Percentiles rank a stretch among this genome's conserved stretches.
These are phyloP conservation scores for Pelargonium australe DNA, from an alignment of 441 rosid species.

Conservation along the genomic window DNA sequence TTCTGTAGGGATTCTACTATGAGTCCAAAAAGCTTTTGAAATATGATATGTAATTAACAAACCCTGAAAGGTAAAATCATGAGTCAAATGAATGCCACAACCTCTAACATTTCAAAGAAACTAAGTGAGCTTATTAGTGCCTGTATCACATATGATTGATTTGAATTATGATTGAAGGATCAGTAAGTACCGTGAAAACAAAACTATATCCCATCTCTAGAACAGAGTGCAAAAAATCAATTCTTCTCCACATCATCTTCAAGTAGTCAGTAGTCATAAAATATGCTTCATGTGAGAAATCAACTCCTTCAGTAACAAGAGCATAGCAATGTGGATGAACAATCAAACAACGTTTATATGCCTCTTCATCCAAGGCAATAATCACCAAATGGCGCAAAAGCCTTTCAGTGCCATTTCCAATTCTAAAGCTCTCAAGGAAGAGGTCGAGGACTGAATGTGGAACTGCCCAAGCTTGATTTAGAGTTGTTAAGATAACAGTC, in stretches of 20 bases:
- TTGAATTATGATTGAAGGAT: not conserved
- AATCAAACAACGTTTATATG: conserved; percentile 44
- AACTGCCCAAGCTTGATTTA: conserved; percentile 80
- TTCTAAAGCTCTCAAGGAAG: conserved; percentile 60
- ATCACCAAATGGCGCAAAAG: conserved; percentile 70
- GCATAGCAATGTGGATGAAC: conserved; percentile 56
- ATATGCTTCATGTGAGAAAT: conserved; percentile 56
- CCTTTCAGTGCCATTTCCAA: conserved; percentile 46
- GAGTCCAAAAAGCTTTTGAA: too few species aligned
- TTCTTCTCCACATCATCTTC: conserved; percentile 82
- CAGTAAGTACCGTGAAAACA: conserved; percentile 62
- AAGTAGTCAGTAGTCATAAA: conserved; percentile 65
- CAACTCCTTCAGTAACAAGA: conserved; percentile 52
- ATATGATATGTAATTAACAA: not conserved
- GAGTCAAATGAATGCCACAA: too few species aligned
- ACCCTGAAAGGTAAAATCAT: not conserved
- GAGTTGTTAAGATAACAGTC: conserved; percentile 68
- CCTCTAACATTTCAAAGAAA: too few species aligned
- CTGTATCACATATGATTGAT: not conserved
- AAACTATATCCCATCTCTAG: conserved; percentile 77
- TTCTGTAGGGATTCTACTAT: not conserved
- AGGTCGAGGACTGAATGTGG: conserved; percentile 58
- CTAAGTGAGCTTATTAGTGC: too few species aligned
- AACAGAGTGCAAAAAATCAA: conserved; percentile 61
- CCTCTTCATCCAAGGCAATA: conserved; percentile 56